Conservation (phyloP, 495 filamentous ascomycete species). For the Penicillium parvum region DNA sequence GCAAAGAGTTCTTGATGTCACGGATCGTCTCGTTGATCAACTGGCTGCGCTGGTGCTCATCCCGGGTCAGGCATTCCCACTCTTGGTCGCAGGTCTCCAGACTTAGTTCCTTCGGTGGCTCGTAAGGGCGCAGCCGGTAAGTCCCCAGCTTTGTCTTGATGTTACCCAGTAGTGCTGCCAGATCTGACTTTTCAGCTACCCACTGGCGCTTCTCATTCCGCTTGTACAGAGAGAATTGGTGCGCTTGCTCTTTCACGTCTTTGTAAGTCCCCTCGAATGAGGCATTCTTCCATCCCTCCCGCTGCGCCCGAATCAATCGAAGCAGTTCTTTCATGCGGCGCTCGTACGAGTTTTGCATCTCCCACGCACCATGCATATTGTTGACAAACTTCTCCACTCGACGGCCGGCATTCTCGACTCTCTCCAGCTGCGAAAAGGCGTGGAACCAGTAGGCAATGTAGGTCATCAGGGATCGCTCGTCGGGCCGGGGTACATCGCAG, state of each 20-base stretch:
- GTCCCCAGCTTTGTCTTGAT: constrained; percentile 98
- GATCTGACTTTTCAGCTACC: constrained; percentile 96
- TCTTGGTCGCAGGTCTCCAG: constrained; percentile 75
- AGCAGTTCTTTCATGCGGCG: constrained; percentile 78
- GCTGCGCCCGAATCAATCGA: constrained; percentile 65
- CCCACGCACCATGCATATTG: constrained; percentile 99
- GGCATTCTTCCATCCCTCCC: constrained; percentile 68
- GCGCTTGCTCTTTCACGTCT: constrained; percentile 84
- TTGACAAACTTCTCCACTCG: constrained; percentile 97
- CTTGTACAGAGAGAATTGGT: constrained; percentile 81
- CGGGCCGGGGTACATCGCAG: constrained; percentile 90
- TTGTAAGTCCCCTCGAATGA: constrained; percentile 87
- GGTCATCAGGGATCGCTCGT: constrained; percentile 96
- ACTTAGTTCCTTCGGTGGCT: constrained; percentile 76
- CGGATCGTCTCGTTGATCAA: constrained; percentile 96
- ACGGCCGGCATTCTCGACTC: constrained; percentile 93
- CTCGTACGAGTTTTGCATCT: constrained; percentile 97
- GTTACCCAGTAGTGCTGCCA: constrained; percentile 90
- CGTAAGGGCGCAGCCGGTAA: constrained; percentile 84
- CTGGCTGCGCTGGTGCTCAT: constrained; percentile 82
- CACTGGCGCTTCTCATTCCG: constrained; percentile 81
- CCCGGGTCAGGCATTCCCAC: constrained; percentile 71
- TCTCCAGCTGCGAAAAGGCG: constrained; percentile 95
- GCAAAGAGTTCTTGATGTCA: constrained; percentile 95
- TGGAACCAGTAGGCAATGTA: constrained; percentile 99